Conservation (phyloP, 345 rosid genomes). For the Populus ilicifolia region DNA sequence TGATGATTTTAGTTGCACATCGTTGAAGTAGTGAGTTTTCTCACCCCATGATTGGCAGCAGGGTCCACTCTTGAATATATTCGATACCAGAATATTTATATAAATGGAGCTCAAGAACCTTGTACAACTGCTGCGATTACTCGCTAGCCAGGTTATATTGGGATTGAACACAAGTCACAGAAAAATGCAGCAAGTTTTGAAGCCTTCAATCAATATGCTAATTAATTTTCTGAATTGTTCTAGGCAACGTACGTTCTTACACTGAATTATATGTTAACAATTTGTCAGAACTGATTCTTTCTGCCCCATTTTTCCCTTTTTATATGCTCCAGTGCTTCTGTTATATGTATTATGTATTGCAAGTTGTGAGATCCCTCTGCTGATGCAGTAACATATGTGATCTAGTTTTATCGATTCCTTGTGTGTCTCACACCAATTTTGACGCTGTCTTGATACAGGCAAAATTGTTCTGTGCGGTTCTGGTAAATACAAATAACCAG, state of each 20-base stretch:
- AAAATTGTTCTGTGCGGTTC: slow-evolving; percentile 37
- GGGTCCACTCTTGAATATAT: too few relatives aligned
- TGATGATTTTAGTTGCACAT: too few relatives aligned
- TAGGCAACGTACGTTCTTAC: neutral
- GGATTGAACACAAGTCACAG: neutral
- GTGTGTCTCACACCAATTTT: neutral
- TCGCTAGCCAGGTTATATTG: neutral
- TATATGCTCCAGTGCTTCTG: too few relatives aligned
- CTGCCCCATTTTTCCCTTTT: neutral
- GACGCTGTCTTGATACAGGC: slow-evolving; percentile 13
- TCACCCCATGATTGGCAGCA: too few relatives aligned
- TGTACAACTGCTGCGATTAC: neutral
- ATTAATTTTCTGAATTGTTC: neutral
- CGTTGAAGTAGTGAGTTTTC: too few relatives aligned
- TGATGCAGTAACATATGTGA: too few relatives aligned
- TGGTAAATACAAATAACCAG: slow-evolving; percentile 38
- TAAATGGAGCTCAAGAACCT: too few relatives aligned
- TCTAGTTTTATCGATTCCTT: neutral
- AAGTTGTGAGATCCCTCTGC: too few relatives aligned
- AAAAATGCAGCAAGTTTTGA: neutral
- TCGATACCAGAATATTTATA: too few relatives aligned
- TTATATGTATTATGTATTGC: too few relatives aligned
- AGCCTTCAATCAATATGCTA: neutral
- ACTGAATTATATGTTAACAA: neutral
- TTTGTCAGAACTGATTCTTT: neutral